Evolutionary conservation across 768 basidiomycete species (phyloP), one percentile per base, ranked within the genome.

Genomic region (Amyloporia xantha): DNA sequence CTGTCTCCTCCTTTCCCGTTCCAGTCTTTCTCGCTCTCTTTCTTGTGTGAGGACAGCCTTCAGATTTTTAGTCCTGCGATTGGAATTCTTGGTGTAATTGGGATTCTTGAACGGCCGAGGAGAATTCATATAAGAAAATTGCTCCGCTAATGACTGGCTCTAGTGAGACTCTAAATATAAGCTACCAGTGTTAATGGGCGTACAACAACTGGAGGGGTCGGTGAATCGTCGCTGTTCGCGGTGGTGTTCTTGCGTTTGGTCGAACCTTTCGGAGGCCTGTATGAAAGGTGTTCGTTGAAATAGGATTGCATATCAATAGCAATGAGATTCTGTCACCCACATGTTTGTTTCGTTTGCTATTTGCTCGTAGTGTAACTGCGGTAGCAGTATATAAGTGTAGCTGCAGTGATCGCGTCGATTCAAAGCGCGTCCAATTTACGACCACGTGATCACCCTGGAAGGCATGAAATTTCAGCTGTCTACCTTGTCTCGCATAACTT

Each of bases 31-130:
- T 1, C 84, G 74, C 56, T 92, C 90, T 4, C 86, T 77, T 60
- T 91, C 90, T 54, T 87, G 84, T 1, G 77, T 75, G 19, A 92
- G 70, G 1, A 92, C 82, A 2, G 80, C 73, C 66, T 91, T 92
- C 58, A 90, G 62, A 55, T 89, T 88, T 71, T 87, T 90, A 19
- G 85, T 79, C 19, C 88, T 74, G 6, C 87, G 73, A 51, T 80
- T 86, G 5, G 74, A 59, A 56, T 88, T 87, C 66, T 84, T 88
- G 5, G 71, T 71, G 58, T 88, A 86, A 23, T 72, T 63, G 0
- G 78, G 73, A 55, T 83, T 88, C 66, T 92, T 92, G 71, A 91
- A 91, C 0, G 87, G 84, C 0, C 84, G 75, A 0, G 84, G 81
- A 23, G 65, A 65, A 49, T 87, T 77, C 2, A 86, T 68, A 57